phyloP scores from a whole-genome alignment of 2,329 filamentous ascomycete genomes.

The Trichophyton benhamiae region DNA sequence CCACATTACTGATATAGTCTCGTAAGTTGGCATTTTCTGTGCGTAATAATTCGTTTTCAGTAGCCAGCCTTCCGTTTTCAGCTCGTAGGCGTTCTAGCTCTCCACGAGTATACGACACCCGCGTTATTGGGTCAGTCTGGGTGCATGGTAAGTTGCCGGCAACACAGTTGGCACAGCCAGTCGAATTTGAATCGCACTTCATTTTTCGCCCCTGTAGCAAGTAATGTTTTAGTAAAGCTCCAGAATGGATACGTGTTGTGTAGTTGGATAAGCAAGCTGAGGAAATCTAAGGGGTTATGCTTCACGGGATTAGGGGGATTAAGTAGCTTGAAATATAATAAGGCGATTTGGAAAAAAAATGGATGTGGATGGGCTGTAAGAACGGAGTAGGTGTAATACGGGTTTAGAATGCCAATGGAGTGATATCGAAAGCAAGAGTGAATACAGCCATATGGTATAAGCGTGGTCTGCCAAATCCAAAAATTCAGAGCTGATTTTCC shows the following conservation, averaged over 20 bases:
- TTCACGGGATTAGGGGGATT: background rate
- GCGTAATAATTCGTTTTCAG: constrained; percentile 4
- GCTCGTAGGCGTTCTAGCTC: constrained; percentile 8
- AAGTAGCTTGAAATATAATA: no score
- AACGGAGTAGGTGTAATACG: background rate
- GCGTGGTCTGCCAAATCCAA: no score
- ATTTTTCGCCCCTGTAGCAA: constrained; percentile 16
- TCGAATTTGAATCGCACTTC: constrained; percentile 16
- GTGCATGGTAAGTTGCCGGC: constrained; percentile 12
- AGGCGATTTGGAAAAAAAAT: background rate
- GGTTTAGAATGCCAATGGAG: background rate
- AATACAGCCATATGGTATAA: no score
- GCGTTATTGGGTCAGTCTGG: constrained; percentile 18
- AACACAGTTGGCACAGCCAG: constrained; percentile 16
- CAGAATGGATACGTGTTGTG: background rate
- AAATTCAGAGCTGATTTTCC: background rate
- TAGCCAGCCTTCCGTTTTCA: constrained; percentile 11
- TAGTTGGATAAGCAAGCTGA: background rate
- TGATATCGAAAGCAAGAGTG: no score
- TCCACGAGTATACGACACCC: constrained; percentile 16
- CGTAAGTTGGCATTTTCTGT: background rate
- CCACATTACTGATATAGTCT: background rate
- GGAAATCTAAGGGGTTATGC: background rate
- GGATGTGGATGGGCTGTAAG: background rate
- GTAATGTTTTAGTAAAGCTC: background rate